A percentile compares a stretch with the other conserved stretches of the same genome.
Evolutionary conservation across 192 early-diverging fungal genomes (phyloP).

Genomic region (Radiomyces spectabilis): DNA sequence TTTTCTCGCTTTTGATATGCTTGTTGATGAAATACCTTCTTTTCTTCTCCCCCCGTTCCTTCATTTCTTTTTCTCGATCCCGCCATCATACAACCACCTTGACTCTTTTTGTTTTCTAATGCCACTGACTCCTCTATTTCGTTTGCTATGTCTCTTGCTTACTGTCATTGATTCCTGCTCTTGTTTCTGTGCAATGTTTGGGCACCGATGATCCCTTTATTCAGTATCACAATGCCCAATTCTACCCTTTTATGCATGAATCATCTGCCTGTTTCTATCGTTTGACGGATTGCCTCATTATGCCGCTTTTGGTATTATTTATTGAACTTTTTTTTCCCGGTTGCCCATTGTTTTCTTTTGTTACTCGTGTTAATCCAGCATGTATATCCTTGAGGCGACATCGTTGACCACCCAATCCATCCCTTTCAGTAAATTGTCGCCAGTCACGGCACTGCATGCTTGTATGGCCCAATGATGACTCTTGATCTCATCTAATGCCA

Average conservation of each 20-base stretch:
- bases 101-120: not conserved
- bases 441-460: conserved; percentile 85
- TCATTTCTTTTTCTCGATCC: not conserved
- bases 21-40: too few relatives aligned
- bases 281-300: too few relatives aligned
- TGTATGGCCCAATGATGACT: conserved; percentile 94
- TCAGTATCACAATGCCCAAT: too few relatives aligned
- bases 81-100: not conserved
- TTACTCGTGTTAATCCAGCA: conserved; percentile 64
- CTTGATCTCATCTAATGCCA: conserved; percentile 62
- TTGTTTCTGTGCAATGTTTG: too few relatives aligned
- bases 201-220: too few relatives aligned
- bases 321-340: too few relatives aligned
- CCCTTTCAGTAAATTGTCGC: conserved; percentile 77
- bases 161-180: not conserved
- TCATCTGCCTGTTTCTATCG: too few relatives aligned
- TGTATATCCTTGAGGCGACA: conserved; percentile 81
- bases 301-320: too few relatives aligned
- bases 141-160: not conserved
- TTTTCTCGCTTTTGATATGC: not conserved
- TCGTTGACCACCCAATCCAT: conserved; percentile 94
- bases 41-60: not conserved
- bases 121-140: not conserved
- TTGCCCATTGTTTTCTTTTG: too few relatives aligned
- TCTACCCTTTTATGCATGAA: too few relatives aligned